phyloP scores from a whole-genome alignment of 1,284 basidiomycete genomes.

The Sparassis latifolia region DNA sequence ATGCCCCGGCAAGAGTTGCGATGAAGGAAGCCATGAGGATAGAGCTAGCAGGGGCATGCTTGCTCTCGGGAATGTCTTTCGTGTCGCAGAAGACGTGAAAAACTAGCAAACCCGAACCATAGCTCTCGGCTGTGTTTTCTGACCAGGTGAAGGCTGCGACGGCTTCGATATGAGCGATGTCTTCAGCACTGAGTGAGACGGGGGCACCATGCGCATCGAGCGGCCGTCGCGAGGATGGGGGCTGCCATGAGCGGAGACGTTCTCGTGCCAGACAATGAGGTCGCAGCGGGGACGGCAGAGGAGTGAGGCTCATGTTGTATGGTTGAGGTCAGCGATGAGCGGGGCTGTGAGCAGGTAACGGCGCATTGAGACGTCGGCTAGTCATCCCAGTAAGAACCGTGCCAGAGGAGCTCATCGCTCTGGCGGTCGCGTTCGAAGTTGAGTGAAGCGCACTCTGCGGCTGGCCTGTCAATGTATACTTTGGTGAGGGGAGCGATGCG shows the following conservation, averaged over 20 bases:
- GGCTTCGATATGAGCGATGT: background rate
- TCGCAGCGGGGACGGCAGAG: conserved; percentile 16
- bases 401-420: background rate
- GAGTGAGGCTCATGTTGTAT: background rate
- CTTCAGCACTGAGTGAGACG: background rate
- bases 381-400: background rate
- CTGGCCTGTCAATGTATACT: background rate
- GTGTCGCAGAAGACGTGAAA: conserved; percentile 11
- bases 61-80: conserved; percentile 1
- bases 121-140: conserved; percentile 1
- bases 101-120: conserved; percentile 7
- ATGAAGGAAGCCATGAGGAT: conserved; percentile 6
- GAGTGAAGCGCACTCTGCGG: background rate
- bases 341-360: background rate
- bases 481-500: background rate
- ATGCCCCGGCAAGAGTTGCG: conserved; percentile 11
- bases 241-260: conserved; percentile 9
- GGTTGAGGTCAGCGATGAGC: background rate
- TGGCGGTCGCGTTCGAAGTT: background rate
- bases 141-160: background rate
- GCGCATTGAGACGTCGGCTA: background rate
- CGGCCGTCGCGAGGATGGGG: background rate
- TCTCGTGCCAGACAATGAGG: conserved; percentile 21
- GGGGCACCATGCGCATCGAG: background rate
- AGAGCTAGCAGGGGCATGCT: conserved; percentile 4